Percentiles rank a stretch among this genome's conserved stretches.
phyloP scores from a whole-genome alignment of 805 yeast species.

The Yamadazyma akitaensis region DNA sequence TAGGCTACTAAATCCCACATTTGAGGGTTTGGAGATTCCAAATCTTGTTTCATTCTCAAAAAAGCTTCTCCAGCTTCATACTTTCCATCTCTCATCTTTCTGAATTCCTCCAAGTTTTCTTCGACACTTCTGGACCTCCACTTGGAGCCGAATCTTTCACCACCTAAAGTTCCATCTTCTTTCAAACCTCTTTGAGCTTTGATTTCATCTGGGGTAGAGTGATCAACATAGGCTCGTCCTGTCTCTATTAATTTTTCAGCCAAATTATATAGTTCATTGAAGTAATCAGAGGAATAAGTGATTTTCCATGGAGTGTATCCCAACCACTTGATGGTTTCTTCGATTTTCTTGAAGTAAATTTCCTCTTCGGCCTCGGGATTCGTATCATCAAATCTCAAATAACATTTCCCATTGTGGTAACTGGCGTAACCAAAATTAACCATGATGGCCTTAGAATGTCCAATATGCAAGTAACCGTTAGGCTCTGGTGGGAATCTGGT shows the following conservation, averaged over 20 bases:
- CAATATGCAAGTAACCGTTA: conserved; percentile 94
- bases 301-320: conserved; percentile 93
- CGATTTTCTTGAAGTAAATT: conserved; percentile 77
- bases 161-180: conserved; percentile 91
- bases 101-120: conserved; percentile 73
- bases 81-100: conserved; percentile 87
- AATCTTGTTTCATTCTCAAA: conserved; percentile 94
- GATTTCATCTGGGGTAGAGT: conserved; percentile 88
- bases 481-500: conserved; percentile 99
- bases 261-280: conserved; percentile 80
- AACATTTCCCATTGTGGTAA: conserved; percentile 80
- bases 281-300: conserved; percentile 94
- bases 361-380: conserved; percentile 99
- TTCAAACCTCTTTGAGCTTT: conserved; percentile 86
- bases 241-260: conserved; percentile 76
- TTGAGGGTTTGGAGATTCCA: conserved; percentile 89
- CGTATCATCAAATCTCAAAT: conserved; percentile 93
- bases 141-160: conserved; percentile 79
- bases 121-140: conserved; percentile 72
- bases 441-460: conserved; percentile 97
- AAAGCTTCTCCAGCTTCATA: conserved; percentile 91
- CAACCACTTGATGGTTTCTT: conserved; percentile 85
- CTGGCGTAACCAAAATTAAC: conserved; percentile 97
- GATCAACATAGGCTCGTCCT: conserved; percentile 87
- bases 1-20: conserved; percentile 99